Conservation (phyloP, 139 green algal species). For the Pedinophyceae sp. region DNA sequence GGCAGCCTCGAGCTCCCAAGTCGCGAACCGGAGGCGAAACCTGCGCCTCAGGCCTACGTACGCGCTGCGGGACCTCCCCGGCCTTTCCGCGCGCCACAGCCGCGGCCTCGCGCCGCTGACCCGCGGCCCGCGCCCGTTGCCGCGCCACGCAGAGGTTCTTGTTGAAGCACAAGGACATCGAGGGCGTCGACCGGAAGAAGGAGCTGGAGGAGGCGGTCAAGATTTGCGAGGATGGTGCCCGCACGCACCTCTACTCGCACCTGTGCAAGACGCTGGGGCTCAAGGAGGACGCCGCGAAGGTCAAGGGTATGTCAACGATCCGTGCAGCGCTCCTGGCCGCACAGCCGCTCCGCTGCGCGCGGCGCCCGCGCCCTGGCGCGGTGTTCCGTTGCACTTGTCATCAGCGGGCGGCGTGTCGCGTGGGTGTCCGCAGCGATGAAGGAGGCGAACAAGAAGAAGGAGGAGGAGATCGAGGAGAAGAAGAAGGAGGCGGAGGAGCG, state of each 20-base stretch:
- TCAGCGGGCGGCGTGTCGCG: too few relatives aligned
- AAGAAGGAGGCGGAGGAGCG: constrained; percentile 77
- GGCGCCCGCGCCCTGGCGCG: too few relatives aligned
- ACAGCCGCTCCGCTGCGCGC: too few relatives aligned
- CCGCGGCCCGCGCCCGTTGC: not conserved
- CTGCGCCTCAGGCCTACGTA: not conserved
- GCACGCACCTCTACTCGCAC: constrained; percentile 54
- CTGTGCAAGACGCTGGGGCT: constrained; percentile 45
- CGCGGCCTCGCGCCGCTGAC: not conserved
- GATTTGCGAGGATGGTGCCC: not conserved
- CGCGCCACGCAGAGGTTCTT: constrained; percentile 32
- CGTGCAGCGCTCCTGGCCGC: too few relatives aligned
- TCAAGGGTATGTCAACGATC: too few relatives aligned
- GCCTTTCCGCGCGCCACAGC: not conserved
- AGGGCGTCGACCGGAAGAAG: constrained; percentile 24
- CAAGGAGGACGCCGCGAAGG: constrained; percentile 25
- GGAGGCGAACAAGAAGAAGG: constrained; percentile 26
- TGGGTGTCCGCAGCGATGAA: constrained; percentile 40
- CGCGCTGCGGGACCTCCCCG: not conserved
- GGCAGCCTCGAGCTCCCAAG: too few relatives aligned
- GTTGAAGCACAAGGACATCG: constrained; percentile 19
- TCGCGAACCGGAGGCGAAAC: too few relatives aligned
- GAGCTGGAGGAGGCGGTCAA: constrained; percentile 29
- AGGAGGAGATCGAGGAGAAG: constrained; percentile 48
- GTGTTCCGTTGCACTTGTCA: too few relatives aligned